phyloP scores from a whole-genome alignment of 176 grass and related monocot genomes.

The Oryza brachyantha region DNA sequence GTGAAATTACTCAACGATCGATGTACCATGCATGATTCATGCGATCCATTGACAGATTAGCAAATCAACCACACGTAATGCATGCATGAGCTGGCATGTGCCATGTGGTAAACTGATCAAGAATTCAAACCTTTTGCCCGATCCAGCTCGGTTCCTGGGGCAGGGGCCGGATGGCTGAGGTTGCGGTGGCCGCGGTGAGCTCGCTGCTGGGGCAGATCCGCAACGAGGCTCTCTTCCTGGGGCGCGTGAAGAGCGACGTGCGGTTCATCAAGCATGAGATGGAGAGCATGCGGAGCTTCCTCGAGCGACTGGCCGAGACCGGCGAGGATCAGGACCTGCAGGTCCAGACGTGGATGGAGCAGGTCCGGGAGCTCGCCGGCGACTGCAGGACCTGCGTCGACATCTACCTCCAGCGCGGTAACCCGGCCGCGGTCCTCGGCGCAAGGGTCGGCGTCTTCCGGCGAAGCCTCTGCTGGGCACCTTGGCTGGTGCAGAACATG shows the following conservation, averaged over 20 bases:
- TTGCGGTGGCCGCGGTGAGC: neutral
- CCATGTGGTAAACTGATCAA: no score
- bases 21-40: no score
- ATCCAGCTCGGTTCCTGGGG: no score
- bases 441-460: neutral
- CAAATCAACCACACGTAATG: no score
- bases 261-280: slow-evolving; percentile 13
- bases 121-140: no score
- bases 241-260: neutral
- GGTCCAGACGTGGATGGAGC: neutral
- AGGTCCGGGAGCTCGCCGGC: neutral
- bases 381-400: slow-evolving; percentile 2
- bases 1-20: no score
- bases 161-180: neutral
- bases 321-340: neutral
- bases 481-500: neutral
- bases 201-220: neutral
- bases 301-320: neutral
- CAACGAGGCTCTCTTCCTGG: neutral
- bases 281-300: slow-evolving; percentile 23
- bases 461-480: neutral
- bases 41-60: no score
- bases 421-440: neutral
- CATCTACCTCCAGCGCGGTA: neutral
- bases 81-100: no score